These are phyloP conservation scores for Suillus placidus DNA, from an alignment of 768 basidiomycete genomes.

Conservation along the genomic window DNA sequence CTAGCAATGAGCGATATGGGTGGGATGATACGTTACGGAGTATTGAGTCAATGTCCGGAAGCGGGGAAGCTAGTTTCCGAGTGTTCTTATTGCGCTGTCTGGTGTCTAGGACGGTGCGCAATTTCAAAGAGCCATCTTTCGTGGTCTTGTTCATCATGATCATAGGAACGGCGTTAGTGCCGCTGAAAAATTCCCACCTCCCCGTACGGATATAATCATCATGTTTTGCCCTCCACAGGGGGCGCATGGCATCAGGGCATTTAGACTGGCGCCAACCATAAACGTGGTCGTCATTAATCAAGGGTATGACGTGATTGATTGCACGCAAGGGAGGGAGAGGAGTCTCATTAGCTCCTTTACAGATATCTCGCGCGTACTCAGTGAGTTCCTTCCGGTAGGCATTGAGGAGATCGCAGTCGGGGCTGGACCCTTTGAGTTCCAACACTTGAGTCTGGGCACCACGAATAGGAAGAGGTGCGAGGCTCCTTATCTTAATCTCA, in stretches of 20 bases:
- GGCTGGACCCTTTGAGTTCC: too few relatives aligned
- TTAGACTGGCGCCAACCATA: slow-evolving; percentile 39
- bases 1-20: slow-evolving; percentile 25
- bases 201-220: slow-evolving; percentile 31
- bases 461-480: too few relatives aligned
- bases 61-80: slow-evolving; percentile 25
- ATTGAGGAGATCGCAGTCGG: too few relatives aligned
- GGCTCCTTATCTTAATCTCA: too few relatives aligned
- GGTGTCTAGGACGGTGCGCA: slow-evolving; percentile 29
- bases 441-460: too few relatives aligned
- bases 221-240: slow-evolving; percentile 29
- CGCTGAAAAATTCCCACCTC: slow-evolving; percentile 31
- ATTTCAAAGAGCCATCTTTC: slow-evolving; percentile 16
- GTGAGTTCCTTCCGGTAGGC: too few relatives aligned
- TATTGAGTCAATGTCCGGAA: too few relatives aligned
- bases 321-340: too few relatives aligned
- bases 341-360: too few relatives aligned
- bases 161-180: slow-evolving; percentile 35
- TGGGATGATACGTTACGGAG: too few relatives aligned
- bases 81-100: slow-evolving; percentile 38
- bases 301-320: slow-evolving; percentile 10
- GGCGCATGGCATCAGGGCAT: slow-evolving; percentile 39
- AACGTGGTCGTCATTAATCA: slow-evolving; percentile 32
- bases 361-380: too few relatives aligned
- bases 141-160: slow-evolving; percentile 33